These are phyloP conservation scores for Usnea hakonensis DNA, from an alignment of 495 filamentous ascomycete genomes.

Conservation along the genomic window DNA sequence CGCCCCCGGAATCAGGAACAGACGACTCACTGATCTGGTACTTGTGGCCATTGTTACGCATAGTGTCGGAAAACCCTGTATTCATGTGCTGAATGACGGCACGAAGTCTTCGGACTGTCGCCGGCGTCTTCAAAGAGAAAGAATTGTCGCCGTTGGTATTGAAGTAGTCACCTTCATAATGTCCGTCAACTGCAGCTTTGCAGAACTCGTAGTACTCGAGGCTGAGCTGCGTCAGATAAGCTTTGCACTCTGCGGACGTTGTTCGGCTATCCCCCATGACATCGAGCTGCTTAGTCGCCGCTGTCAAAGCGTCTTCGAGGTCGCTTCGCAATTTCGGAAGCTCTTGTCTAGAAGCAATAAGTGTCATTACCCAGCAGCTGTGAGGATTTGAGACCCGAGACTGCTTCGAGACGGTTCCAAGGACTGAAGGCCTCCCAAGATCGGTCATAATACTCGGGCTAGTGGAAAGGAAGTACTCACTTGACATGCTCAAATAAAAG, in stretches of 20 bases:
- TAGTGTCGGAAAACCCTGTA: slow-evolving; percentile 19
- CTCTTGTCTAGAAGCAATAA: too few relatives aligned
- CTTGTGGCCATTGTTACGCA: slow-evolving; percentile 27
- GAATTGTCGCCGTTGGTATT: neutral
- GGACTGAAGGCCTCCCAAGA: too few relatives aligned
- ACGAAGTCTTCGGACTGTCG: slow-evolving; percentile 23
- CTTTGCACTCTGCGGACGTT: slow-evolving; percentile 22
- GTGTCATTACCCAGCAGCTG: too few relatives aligned
- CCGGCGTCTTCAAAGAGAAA: slow-evolving; percentile 13
- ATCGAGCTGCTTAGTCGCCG: neutral
- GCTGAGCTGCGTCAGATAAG: slow-evolving; percentile 26
- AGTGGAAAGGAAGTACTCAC: too few relatives aligned
- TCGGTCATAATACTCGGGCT: too few relatives aligned
- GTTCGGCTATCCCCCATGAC: slow-evolving; percentile 18
- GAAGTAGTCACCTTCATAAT: slow-evolving; percentile 29
- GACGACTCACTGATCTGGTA: too few relatives aligned
- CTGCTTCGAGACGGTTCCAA: too few relatives aligned
- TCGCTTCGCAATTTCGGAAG: slow-evolving; percentile 25
- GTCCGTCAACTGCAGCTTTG: slow-evolving; percentile 28
- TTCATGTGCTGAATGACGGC: slow-evolving; percentile 30
- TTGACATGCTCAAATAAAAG: slow-evolving; percentile 38
- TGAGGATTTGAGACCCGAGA: too few relatives aligned
- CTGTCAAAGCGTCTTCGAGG: slow-evolving; percentile 19
- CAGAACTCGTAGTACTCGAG: slow-evolving; percentile 26
- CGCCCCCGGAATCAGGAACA: neutral